phyloP scores from a whole-genome alignment of 1,139 yeast species.

The Zygosaccharomyces pseudobailii region DNA sequence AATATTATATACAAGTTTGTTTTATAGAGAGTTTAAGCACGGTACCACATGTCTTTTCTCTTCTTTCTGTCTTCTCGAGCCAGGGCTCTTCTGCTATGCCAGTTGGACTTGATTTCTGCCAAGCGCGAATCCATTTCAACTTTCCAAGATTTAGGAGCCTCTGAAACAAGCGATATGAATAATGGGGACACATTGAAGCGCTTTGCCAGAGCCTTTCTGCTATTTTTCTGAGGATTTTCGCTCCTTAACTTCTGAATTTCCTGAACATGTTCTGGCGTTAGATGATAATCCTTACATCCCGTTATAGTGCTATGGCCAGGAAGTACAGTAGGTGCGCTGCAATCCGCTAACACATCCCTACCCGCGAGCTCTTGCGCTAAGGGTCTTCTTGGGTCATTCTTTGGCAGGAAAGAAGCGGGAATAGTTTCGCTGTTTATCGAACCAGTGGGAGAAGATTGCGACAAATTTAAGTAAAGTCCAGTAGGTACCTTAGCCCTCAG shows the following conservation, averaged over 20 bases:
- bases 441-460: conserved; percentile 32
- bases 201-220: conserved; percentile 62
- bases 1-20: conserved; percentile 13
- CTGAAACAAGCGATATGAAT: conserved; percentile 51
- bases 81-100: conserved; percentile 44
- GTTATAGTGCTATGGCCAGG: conserved; percentile 15
- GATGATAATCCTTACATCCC: conserved; percentile 48
- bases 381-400: conserved; percentile 27
- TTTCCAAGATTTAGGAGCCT: conserved; percentile 38
- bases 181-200: conserved; percentile 54
- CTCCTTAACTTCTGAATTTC: conserved; percentile 61
- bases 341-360: conserved; percentile 17
- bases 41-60: conserved; percentile 58
- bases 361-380: conserved; percentile 14
- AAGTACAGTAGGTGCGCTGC: conserved; percentile 27
- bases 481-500: conserved; percentile 28
- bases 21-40: conserved; percentile 44
- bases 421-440: conserved; percentile 34
- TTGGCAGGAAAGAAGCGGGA: conserved; percentile 31
- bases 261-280: conserved; percentile 55
- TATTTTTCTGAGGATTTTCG: conserved; percentile 59
- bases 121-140: conserved; percentile 44
- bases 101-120: conserved; percentile 40
- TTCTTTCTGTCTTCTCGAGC: conserved; percentile 53
- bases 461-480: conserved; percentile 30